phyloP scores from a whole-genome alignment of 1,284 basidiomycete genomes.

The Cutaneotrichosporon cyanovorans region DNA sequence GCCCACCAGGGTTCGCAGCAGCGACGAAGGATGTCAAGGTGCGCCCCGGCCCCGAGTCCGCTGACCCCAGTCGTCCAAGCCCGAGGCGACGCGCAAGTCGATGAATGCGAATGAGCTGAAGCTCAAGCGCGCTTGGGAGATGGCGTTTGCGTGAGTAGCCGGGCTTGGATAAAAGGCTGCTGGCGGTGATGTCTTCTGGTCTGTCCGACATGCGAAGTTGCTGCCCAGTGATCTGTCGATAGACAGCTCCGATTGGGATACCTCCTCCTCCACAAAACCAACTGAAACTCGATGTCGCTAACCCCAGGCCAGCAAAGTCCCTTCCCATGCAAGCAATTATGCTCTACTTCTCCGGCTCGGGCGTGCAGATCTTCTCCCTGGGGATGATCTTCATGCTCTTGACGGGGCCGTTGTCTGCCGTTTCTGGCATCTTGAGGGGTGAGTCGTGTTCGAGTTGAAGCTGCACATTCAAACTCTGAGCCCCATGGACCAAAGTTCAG shows the following conservation, averaged over 20 bases:
- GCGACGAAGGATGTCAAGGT: conserved; percentile 11
- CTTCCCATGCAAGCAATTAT: conserved; percentile 92
- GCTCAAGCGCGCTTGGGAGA: conserved; percentile 75
- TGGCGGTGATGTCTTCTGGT: too few species aligned
- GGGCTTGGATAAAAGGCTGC: too few species aligned
- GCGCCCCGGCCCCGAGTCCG: too few species aligned
- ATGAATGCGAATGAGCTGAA: conserved; percentile 52
- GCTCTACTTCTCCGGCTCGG: conserved; percentile 91
- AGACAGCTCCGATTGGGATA: too few species aligned
- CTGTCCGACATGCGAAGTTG: not conserved
- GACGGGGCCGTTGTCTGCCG: conserved; percentile 68
- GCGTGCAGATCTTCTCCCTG: conserved; percentile 88
- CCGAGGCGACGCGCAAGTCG: not conserved
- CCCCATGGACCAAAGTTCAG: too few species aligned
- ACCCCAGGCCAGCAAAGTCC: conserved; percentile 61
- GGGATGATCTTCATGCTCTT: conserved; percentile 86
- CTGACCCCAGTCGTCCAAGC: not conserved
- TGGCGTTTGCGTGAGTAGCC: conserved; percentile 59
- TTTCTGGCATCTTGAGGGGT: conserved; percentile 69
- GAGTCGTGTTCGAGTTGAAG: conserved; percentile 27
- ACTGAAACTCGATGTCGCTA: not conserved
- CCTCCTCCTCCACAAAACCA: too few species aligned
- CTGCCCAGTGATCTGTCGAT: too few species aligned
- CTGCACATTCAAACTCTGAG: too few species aligned
- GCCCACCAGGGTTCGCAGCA: conserved; percentile 10